Evolutionary conservation across 352 stramenopile species (phyloP), one percentile per base, ranked within the genome.

Genomic region (Bremia lactucae): DNA sequence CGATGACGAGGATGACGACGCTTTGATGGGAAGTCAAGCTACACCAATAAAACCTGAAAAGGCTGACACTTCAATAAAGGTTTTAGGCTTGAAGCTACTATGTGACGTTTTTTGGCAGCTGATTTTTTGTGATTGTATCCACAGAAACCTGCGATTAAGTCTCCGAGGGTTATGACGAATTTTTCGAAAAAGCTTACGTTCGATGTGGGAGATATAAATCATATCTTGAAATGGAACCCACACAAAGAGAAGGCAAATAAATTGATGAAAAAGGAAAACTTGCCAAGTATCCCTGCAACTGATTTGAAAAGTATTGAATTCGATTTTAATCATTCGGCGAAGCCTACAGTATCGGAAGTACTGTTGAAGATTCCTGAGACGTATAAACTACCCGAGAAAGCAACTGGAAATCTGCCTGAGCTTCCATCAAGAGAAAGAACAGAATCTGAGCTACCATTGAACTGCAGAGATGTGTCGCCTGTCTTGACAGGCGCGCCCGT

Each of bases 1-100:
- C 9, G 52, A 65, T 25, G 55, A 76, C 8, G 68, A 81, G 18
- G 66, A 76, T 2, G 70, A 80, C 15, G 59, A 72, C 25, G 49
- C 45, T 14, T 58, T 62, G 53, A 55, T 61, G 38, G 25, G 49
- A 4, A 57, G 53, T 16, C 39, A 55, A 52, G 31, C 45, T 6
- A 45, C 28, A 21, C 41, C 42, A 4, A 49, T 16, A 4, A 58
- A 51, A 29, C 20, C 48, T 4, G 52, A 42, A 21, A 60, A 68
- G 25, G 15, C 31, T 3, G 52, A 44, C 22, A 47, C 31, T 13
- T 43, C 42, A 31, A 25, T 58, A 24, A 55, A 66, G 52, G 57
- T 59, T 43, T n/a, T n/a, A n/a, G n/a, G n/a, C n/a, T n/a, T n/a
- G n/a, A n/a, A n/a, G n/a, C n/a, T n/a, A n/a, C n/a, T n/a, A n/a